Conservation (phyloP, 208 protist species). For the Endotrypanum monterogeii region DNA sequence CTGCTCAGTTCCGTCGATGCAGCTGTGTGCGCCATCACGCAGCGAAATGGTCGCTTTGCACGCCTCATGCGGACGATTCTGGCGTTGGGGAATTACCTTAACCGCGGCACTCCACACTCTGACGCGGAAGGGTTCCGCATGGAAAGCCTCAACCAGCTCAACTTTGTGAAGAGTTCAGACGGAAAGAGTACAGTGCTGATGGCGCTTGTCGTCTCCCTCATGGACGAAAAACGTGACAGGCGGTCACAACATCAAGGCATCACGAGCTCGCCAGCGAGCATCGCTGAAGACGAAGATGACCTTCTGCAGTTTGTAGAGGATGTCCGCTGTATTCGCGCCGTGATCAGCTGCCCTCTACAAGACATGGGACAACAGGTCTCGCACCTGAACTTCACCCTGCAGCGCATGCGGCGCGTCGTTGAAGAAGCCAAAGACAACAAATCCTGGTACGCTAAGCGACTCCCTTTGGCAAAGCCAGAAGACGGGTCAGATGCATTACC, state of each 20-base stretch:
- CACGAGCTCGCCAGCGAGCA: background rate
- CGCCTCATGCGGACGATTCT: constrained; percentile 54
- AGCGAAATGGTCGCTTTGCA: constrained; percentile 56
- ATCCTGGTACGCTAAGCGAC: constrained; percentile 43
- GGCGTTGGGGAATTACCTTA: constrained; percentile 77
- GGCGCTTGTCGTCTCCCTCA: constrained; percentile 57
- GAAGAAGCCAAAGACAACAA: constrained; percentile 54
- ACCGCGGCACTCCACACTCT: constrained; percentile 62
- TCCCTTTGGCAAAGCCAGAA: constrained; percentile 25
- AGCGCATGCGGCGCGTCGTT: constrained; percentile 71
- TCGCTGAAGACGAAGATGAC: constrained; percentile 7
- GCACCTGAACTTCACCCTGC: constrained; percentile 66
- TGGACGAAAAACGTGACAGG: constrained; percentile 16
- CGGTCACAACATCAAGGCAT: background rate
- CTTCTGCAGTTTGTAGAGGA: constrained; percentile 60
- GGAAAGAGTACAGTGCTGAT: constrained; percentile 78
- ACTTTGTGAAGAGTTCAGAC: constrained; percentile 70
- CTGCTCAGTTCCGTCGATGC: constrained; percentile 55
- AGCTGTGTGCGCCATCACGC: constrained; percentile 45
- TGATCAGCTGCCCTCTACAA: constrained; percentile 43
- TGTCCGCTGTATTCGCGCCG: constrained; percentile 40
- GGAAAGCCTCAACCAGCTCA: constrained; percentile 71
- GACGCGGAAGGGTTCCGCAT: constrained; percentile 71
- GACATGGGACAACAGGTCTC: constrained; percentile 65
- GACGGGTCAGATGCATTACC: constrained; percentile 47